phyloP scores from a whole-genome alignment of 805 yeast species.

The Starmerella tilneyi region DNA sequence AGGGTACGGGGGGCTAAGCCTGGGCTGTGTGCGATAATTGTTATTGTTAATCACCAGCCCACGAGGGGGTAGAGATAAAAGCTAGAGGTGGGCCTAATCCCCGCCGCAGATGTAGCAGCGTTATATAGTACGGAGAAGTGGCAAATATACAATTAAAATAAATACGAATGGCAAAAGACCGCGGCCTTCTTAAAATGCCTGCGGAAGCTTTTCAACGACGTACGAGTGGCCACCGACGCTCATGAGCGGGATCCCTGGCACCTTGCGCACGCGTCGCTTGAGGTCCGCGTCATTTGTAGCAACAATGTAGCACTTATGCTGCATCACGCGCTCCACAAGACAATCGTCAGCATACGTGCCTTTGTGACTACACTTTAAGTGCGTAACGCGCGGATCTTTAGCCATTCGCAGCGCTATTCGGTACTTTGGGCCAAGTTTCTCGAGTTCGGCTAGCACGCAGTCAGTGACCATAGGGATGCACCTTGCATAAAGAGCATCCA shows the following conservation, averaged over 20 bases:
- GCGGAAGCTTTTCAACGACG: slow-evolving; percentile 90
- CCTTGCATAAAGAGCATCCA: slow-evolving; percentile 90
- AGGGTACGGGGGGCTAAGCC: too few relatives aligned
- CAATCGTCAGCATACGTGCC: slow-evolving; percentile 99
- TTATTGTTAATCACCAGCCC: too few relatives aligned
- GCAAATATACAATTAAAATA: too few relatives aligned
- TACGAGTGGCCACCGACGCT: slow-evolving; percentile 91
- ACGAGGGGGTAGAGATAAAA: too few relatives aligned
- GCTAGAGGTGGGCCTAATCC: too few relatives aligned
- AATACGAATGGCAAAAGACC: not conserved
- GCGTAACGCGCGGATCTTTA: slow-evolving; percentile 80
- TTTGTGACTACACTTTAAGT: slow-evolving; percentile 80
- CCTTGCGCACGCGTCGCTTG: slow-evolving; percentile 85
- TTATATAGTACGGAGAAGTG: too few relatives aligned
- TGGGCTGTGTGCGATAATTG: too few relatives aligned
- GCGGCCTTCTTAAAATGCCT: slow-evolving; percentile 40
- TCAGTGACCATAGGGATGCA: slow-evolving; percentile 94
- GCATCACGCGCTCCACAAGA: slow-evolving; percentile 81
- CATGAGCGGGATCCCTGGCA: slow-evolving; percentile 95
- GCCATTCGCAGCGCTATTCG: slow-evolving; percentile 89
- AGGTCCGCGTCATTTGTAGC: slow-evolving; percentile 97
- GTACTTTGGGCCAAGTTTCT: slow-evolving; percentile 87
- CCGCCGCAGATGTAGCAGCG: too few relatives aligned
- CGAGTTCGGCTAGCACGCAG: slow-evolving; percentile 96
- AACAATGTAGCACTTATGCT: slow-evolving; percentile 92